Evolutionary conservation across 257 asterid genomes (phyloP).

Genomic region (Salvia splendens): DNA sequence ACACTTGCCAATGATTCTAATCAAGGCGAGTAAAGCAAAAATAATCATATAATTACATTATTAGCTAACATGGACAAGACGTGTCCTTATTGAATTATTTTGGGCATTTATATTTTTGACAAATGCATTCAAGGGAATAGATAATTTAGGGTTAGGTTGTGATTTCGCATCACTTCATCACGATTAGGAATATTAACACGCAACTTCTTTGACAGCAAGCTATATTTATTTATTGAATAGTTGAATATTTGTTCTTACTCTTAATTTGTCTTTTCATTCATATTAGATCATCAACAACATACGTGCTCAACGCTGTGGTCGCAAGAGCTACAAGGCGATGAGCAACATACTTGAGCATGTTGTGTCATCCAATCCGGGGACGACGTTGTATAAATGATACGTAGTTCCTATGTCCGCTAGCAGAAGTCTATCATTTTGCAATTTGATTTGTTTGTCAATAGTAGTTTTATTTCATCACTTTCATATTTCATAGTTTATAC

Average conservation of each 20-base stretch:
- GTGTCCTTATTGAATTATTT: constrained; percentile 13
- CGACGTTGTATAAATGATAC: too few relatives aligned
- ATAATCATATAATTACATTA: neutral
- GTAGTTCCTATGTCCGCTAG: too few relatives aligned
- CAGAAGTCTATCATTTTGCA: too few relatives aligned
- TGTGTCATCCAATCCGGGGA: too few relatives aligned
- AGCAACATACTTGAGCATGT: too few relatives aligned
- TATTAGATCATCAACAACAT: too few relatives aligned
- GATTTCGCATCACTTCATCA: constrained; percentile 21
- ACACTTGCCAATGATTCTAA: constrained; percentile 24
- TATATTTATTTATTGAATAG: neutral
- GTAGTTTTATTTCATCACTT: too few relatives aligned
- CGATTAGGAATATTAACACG: constrained; percentile 16
- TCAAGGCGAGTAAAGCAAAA: constrained; percentile 17
- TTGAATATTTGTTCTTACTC: too few relatives aligned
- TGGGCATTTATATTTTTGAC: constrained; percentile 22
- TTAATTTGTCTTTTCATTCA: neutral
- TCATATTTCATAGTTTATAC: too few relatives aligned
- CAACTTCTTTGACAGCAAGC: constrained; percentile 29
- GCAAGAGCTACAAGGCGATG: too few relatives aligned
- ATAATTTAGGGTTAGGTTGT: constrained; percentile 10
- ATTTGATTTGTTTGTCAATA: too few relatives aligned
- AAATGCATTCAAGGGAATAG: constrained; percentile 19
- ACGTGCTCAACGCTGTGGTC: too few relatives aligned
- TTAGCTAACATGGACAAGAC: constrained; percentile 11